Evolutionary conservation across 768 basidiomycete genomes (phyloP).

Genomic region (Melanogaster broomeanus): DNA sequence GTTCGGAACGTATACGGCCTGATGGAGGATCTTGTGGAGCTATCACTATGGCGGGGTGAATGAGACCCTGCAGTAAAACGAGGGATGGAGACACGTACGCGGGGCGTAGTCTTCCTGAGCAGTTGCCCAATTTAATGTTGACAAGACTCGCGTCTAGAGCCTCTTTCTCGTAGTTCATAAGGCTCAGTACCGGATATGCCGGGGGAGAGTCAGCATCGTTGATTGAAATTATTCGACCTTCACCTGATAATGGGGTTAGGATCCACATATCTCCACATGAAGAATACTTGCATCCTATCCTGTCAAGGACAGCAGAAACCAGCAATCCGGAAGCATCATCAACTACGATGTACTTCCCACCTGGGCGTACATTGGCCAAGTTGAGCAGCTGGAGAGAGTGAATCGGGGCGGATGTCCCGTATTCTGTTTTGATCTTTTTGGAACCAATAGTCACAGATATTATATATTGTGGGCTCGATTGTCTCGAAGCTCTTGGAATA

Average conservation of each 20-base stretch:
- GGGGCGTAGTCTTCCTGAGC: constrained; percentile 76
- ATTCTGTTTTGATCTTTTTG: constrained; percentile 79
- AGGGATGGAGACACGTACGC: constrained; percentile 38
- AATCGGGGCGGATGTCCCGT: constrained; percentile 83
- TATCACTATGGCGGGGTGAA: constrained; percentile 42
- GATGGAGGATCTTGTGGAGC: constrained; percentile 59
- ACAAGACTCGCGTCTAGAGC: constrained; percentile 52
- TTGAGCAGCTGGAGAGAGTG: constrained; percentile 87
- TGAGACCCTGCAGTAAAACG: constrained; percentile 1
- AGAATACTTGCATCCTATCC: constrained; percentile 70
- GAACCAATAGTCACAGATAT: constrained; percentile 90
- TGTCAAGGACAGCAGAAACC: constrained; percentile 80
- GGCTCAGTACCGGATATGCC: constrained; percentile 76
- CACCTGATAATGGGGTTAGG: constrained; percentile 45
- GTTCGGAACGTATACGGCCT: constrained; percentile 67
- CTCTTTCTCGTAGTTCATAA: constrained; percentile 83
- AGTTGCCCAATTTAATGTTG: constrained; percentile 89
- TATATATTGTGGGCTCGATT: constrained; percentile 83
- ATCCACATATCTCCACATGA: not conserved
- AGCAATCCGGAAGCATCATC: constrained; percentile 92
- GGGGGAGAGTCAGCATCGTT: constrained; percentile 93
- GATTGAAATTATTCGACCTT: constrained; percentile 81
- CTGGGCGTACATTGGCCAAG: constrained; percentile 80
- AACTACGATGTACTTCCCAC: constrained; percentile 84
- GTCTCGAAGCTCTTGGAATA: constrained; percentile 87